Conservation (phyloP, 345 rosid genomes). For the Geranium rotundifolium region DNA sequence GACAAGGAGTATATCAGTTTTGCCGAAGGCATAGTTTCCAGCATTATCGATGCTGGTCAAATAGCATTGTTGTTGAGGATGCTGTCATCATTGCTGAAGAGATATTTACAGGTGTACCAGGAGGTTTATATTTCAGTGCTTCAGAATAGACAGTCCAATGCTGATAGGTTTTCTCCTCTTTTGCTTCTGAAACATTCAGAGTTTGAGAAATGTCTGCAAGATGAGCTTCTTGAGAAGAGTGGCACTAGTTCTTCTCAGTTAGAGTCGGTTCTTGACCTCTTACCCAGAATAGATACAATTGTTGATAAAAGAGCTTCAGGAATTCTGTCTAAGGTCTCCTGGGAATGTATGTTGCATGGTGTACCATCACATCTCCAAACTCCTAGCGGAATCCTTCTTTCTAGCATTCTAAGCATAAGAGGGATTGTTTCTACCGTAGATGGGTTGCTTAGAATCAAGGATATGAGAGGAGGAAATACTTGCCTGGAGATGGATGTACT, state of each 20-base stretch:
- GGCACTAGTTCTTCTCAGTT: conserved; percentile 38
- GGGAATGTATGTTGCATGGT: conserved; percentile 85
- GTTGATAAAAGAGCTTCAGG: conserved; percentile 56
- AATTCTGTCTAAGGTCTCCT: conserved; percentile 46
- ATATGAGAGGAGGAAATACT: conserved; percentile 23
- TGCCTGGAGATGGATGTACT: conserved; percentile 37
- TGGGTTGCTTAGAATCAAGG: conserved; percentile 44
- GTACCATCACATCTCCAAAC: conserved; percentile 53
- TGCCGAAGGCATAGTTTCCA: conserved; percentile 49
- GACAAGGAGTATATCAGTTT: conserved; percentile 33
- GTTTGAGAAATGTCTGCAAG: conserved; percentile 52
- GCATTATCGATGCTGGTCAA: conserved; percentile 42
- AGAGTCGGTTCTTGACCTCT: conserved; percentile 42
- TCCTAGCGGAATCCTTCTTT: conserved; percentile 58
- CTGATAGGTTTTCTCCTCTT: conserved; percentile 36
- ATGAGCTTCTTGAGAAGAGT: conserved; percentile 54
- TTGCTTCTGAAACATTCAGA: conserved; percentile 69
- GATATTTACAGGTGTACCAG: conserved; percentile 41
- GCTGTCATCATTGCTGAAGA: conserved; percentile 52
- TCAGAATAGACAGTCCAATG: conserved; percentile 28
- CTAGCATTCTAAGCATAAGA: conserved; percentile 62
- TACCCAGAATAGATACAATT: conserved; percentile 40
- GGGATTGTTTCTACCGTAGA: conserved; percentile 45
- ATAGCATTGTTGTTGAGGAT: conserved; percentile 35
- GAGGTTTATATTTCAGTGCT: conserved; percentile 66